Percentiles rank a stretch among this genome's conserved stretches.
Conservation (phyloP, 2,329 filamentous ascomycete species). For the Tolypocladium tropicale region DNA sequence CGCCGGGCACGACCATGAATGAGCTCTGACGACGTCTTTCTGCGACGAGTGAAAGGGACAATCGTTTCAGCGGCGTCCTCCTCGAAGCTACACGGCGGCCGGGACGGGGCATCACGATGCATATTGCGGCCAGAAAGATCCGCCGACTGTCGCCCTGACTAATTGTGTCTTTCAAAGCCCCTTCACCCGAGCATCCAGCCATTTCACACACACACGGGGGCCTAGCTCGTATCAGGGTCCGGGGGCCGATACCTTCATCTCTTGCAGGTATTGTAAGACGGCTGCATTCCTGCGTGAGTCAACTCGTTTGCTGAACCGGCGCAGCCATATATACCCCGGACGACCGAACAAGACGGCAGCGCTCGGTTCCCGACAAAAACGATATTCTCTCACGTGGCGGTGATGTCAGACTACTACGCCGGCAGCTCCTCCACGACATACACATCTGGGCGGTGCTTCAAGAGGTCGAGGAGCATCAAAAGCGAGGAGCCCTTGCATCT, state of each 20-base stretch:
- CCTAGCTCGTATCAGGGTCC: not conserved
- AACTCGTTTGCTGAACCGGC: not conserved
- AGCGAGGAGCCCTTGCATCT: slow-evolving; percentile 30
- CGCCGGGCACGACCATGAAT: not conserved
- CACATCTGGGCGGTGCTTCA: slow-evolving; percentile 11
- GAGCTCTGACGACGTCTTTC: not conserved
- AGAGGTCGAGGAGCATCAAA: slow-evolving; percentile 28
- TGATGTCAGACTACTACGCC: slow-evolving; percentile 16
- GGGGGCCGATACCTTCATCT: not conserved
- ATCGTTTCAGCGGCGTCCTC: not conserved
- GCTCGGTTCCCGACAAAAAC: not conserved
- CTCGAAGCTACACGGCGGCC: not conserved
- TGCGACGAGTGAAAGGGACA: not conserved
- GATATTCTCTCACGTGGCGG: not conserved
- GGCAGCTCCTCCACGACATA: slow-evolving; percentile 12
- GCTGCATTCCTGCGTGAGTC: not conserved
- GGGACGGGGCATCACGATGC: not conserved
- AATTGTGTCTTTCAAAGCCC: not conserved
- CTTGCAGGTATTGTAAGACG: not conserved
- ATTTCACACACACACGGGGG: not conserved
- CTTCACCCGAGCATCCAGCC: not conserved
- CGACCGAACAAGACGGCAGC: not conserved
- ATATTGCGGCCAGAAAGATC: not conserved
- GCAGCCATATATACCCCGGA: not conserved
- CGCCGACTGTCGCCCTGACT: not conserved